Conservation (phyloP, 164 flowering plant species). For the grape (Vitis vinifera) region DNA sequence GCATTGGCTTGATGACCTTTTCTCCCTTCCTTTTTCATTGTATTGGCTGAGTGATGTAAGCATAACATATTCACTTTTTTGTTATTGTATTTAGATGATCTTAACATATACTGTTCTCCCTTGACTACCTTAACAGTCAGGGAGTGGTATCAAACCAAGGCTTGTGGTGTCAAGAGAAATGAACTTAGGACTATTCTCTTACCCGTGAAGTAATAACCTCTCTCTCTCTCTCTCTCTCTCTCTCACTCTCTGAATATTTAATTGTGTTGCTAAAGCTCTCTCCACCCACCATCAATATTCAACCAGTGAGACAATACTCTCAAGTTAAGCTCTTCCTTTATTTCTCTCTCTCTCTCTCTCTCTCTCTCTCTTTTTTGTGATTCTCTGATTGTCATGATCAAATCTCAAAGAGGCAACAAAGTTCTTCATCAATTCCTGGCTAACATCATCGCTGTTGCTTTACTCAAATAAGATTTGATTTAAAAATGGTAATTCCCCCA, state of each 20-base stretch:
- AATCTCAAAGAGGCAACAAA: constrained; percentile 2
- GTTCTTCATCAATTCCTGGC: constrained; percentile 1
- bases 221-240: too few relatives aligned
- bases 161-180: too few relatives aligned
- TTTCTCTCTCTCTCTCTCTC: not conserved
- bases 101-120: too few relatives aligned
- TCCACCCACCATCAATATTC: constrained; percentile 9
- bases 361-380: not conserved
- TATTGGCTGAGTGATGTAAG: too few relatives aligned
- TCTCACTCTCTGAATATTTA: not conserved
- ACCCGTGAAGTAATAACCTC: too few relatives aligned
- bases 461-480: constrained; percentile 3
- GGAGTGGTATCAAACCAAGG: too few relatives aligned
- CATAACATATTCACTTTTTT: too few relatives aligned
- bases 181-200: too few relatives aligned
- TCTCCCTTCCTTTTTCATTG: too few relatives aligned
- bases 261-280: not conserved
- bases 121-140: too few relatives aligned
- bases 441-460: constrained; percentile 10
- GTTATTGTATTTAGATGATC: too few relatives aligned
- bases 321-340: not conserved
- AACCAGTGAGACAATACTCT: constrained; percentile 7
- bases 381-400: not conserved
- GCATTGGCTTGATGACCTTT: too few relatives aligned
- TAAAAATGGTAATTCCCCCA: constrained; percentile 5